A percentile compares a stretch with the other conserved stretches of the same genome.
Evolutionary conservation across 495 filamentous ascomycete genomes (phyloP).

Genomic region (Aspergillus sclerotioniger): DNA sequence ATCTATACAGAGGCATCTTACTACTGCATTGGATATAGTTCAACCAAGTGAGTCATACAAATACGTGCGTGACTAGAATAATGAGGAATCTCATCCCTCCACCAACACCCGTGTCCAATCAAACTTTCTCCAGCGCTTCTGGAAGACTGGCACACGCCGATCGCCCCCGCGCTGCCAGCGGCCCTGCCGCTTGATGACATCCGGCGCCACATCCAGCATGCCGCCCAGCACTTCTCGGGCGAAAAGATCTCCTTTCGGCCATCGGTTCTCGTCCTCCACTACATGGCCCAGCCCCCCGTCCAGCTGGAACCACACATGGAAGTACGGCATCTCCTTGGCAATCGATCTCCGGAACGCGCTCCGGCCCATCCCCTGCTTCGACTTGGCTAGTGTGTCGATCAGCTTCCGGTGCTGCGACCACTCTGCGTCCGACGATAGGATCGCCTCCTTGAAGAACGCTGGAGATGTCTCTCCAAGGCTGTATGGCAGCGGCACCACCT

Average conservation of each 20-base stretch:
- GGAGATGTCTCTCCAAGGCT: constrained; percentile 85
- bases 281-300: constrained; percentile 93
- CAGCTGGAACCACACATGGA: constrained; percentile 93
- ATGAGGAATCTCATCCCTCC: constrained; percentile 36
- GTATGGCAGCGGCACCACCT: constrained; percentile 82
- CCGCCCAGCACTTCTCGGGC: constrained; percentile 89
- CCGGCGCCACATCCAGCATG: constrained; percentile 81
- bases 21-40: too few species aligned
- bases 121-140: constrained; percentile 83
- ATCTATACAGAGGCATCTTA: too few species aligned
- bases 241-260: constrained; percentile 93
- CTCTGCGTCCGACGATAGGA: constrained; percentile 81
- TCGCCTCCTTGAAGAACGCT: constrained; percentile 94
- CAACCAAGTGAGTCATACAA: too few species aligned
- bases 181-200: constrained; percentile 88
- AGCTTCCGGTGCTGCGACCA: constrained; percentile 95
- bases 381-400: constrained; percentile 78
- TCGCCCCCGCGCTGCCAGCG: constrained; percentile 76
- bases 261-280: constrained; percentile 80
- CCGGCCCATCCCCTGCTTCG: constrained; percentile 70
- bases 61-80: too few species aligned
- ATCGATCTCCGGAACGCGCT: constrained; percentile 77
- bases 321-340: constrained; percentile 98
- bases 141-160: constrained; percentile 73
- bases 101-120: constrained; percentile 90